Base-by-base conservation (phyloP, 805 yeast genomes). In the Metschnikowia reukaufii region DNA sequence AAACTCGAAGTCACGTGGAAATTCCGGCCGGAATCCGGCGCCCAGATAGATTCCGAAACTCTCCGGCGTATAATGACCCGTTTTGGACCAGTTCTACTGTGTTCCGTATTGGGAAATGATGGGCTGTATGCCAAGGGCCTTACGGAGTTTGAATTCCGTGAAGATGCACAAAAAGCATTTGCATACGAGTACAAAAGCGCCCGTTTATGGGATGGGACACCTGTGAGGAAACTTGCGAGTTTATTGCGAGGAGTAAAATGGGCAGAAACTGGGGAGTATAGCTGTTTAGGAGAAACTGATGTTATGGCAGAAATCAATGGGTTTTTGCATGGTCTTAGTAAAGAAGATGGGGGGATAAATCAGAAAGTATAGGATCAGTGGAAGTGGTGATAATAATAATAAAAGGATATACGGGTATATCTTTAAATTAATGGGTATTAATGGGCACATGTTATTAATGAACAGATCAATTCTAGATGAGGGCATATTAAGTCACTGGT, bases 211-310 rank as follows among this genome's bases (percentile, higher is more conserved):
- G 78, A 77, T 55, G 66, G 67, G 1, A 59, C 72, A 1, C 67
- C 66, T 1, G 69, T 76, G 15, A 51, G 79, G 19, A 74, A 70
- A 54, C 50, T 75, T 34, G 77, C 82, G 6, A 76, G 80, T 46
- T 62, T 79, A 39, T 53, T 79, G 27, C 58, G 82, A 48, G 65
- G 41, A 4, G 54, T 37, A 16, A 36, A 34, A 21, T 19, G 38
- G 17, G 8, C 12, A 4, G 40, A 41, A n/a, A n/a, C n/a, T n/a
- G n/a, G n/a, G n/a, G n/a, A n/a, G n/a, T n/a, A n/a, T 20, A 13
- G 17, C 27, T n/a, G 17, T 7, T 27, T 6, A 34, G 9, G 23
- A 15, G 36, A 34, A 17, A 4, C n/a, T 18, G 13, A 8, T 10
- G 12, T n/a, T n/a, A 15, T n/a, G 7, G 17, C 8, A 21, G 21